phyloP scores from a whole-genome alignment of 2,329 filamentous ascomycete species.

The Microsporum canis region DNA sequence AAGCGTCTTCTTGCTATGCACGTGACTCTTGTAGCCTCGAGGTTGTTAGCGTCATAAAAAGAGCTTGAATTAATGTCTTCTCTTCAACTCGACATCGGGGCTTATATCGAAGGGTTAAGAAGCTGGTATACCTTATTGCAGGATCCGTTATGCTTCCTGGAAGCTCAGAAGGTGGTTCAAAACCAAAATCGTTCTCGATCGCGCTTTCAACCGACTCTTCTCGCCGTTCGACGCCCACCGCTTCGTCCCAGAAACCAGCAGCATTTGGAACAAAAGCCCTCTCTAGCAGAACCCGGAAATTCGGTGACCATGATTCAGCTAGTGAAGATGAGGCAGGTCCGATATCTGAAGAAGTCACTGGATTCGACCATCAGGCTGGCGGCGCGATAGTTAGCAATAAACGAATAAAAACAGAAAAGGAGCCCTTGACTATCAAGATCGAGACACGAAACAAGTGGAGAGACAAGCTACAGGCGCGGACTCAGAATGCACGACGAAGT shows the following conservation, averaged over 20 bases:
- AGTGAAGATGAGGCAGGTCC: slow-evolving; percentile 32
- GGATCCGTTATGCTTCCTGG: not conserved
- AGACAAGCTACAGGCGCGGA: slow-evolving; percentile 37
- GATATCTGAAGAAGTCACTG: slow-evolving; percentile 39
- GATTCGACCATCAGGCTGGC: slow-evolving; percentile 41
- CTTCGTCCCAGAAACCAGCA: slow-evolving; percentile 1
- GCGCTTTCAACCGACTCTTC: slow-evolving; percentile 25
- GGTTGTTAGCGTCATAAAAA: too few species aligned
- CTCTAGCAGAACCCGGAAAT: slow-evolving; percentile 21
- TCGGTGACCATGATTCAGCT: slow-evolving; percentile 49
- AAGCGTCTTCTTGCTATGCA: too few species aligned
- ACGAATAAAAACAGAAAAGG: slow-evolving; percentile 31
- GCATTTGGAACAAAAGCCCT: slow-evolving; percentile 14
- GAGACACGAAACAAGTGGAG: slow-evolving; percentile 73
- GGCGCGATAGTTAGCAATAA: slow-evolving; percentile 32
- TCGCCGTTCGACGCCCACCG: not conserved
- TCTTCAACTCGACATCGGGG: not conserved
- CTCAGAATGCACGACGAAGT: slow-evolving; percentile 42
- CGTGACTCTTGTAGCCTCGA: too few species aligned
- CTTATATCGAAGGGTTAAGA: not conserved
- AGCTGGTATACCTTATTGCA: not conserved
- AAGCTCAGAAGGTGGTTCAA: slow-evolving; percentile 18
- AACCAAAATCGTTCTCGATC: slow-evolving; percentile 31
- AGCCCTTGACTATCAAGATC: slow-evolving; percentile 65
- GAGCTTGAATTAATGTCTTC: not conserved